Percentiles rank a stretch among this genome's conserved stretches.
Conservation (phyloP, 345 rosid genomes). For the Populus davidiana region DNA sequence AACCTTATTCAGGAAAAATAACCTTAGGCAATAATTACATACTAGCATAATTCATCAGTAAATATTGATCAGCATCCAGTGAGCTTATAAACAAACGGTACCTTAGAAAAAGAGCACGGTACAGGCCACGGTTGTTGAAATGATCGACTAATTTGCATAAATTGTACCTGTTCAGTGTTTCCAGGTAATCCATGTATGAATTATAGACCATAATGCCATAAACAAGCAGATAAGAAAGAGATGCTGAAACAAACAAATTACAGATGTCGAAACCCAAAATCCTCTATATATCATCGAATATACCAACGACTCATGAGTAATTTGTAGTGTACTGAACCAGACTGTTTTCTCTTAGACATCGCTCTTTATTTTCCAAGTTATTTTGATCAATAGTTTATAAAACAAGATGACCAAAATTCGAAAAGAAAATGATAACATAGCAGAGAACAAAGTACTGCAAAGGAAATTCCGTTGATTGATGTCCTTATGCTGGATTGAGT, state of each 20-base stretch:
- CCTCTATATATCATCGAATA: background rate
- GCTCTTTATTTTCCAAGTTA: background rate
- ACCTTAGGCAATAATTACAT: background rate
- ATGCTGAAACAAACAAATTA: background rate
- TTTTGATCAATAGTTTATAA: background rate
- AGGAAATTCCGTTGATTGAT: background rate
- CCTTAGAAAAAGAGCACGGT: slow-evolving; percentile 36
- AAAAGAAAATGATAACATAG: background rate
- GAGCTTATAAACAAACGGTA: background rate
- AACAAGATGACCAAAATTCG: background rate
- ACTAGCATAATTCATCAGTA: background rate
- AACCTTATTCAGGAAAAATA: background rate
- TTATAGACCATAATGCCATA: background rate
- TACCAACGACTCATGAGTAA: background rate
- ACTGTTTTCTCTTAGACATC: background rate
- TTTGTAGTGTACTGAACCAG: background rate
- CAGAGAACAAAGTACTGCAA: background rate
- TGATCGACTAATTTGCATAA: slow-evolving; percentile 29
- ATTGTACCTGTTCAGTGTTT: slow-evolving; percentile 30
- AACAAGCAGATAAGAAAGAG: background rate
- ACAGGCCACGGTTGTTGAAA: slow-evolving; percentile 28
- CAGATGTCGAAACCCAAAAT: background rate
- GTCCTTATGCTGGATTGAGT: background rate
- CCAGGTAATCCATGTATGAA: background rate
- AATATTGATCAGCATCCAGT: background rate